phyloP scores from a whole-genome alignment of 116 monocot genomes.

The Trichopus zeylanicus region DNA sequence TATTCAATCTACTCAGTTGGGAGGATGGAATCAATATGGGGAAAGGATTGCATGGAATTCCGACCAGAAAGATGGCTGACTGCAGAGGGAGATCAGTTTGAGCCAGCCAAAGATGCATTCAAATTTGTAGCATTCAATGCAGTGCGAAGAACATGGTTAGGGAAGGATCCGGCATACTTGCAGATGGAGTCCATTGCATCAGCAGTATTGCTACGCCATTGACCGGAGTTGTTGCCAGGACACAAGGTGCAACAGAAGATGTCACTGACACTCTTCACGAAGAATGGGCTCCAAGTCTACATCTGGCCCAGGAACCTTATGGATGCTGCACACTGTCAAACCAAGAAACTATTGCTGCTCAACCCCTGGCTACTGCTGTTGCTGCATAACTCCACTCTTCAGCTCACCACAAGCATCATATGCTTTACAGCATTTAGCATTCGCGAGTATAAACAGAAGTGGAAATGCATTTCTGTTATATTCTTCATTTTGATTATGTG shows the following conservation, averaged over 20 bases:
- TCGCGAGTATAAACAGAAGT: too few relatives aligned
- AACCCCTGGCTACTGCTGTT: background rate
- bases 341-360: background rate
- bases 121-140: conserved; percentile 48
- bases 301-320: conserved; percentile 12
- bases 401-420: too few relatives aligned
- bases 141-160: conserved; percentile 24
- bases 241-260: conserved; percentile 35
- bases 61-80: conserved; percentile 65
- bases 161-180: conserved; percentile 28
- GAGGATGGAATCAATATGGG: conserved; percentile 65
- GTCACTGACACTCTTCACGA: conserved; percentile 37
- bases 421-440: too few relatives aligned
- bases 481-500: too few relatives aligned
- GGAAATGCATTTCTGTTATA: too few relatives aligned
- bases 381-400: too few relatives aligned
- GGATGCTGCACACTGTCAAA: background rate
- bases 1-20: conserved; percentile 72
- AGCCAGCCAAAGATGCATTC: conserved; percentile 46
- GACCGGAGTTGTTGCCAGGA: conserved; percentile 7
- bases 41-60: conserved; percentile 56
- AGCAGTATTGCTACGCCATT: conserved; percentile 22
- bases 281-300: conserved; percentile 18
- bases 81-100: conserved; percentile 23
- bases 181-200: conserved; percentile 32